phyloP scores from a whole-genome alignment of 2,329 filamentous ascomycete genomes.

The Pseudocercospora fijiensis region DNA sequence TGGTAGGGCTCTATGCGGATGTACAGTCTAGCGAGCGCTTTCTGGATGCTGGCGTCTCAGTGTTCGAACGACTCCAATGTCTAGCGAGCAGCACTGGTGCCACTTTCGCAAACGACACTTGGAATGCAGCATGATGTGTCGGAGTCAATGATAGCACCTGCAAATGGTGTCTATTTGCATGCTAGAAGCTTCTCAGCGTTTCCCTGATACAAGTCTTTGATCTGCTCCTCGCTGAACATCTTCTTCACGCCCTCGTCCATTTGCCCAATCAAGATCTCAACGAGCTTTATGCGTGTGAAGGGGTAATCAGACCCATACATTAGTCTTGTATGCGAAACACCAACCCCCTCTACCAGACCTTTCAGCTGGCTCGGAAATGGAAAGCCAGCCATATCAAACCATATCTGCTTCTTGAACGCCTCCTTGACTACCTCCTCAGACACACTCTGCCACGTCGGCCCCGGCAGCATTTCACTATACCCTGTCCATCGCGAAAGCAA shows the following conservation, averaged over 20 bases:
- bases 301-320: conserved; percentile 56
- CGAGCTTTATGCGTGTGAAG: conserved; percentile 46
- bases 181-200: conserved; percentile 39
- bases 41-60: too few relatives aligned
- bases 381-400: conserved; percentile 56
- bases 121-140: too few relatives aligned
- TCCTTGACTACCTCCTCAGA: conserved; percentile 34
- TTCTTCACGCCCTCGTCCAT: conserved; percentile 46
- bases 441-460: conserved; percentile 31
- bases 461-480: conserved; percentile 43
- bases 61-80: too few relatives aligned
- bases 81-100: too few relatives aligned
- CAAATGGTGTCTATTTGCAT: too few relatives aligned
- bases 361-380: conserved; percentile 51
- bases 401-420: conserved; percentile 46
- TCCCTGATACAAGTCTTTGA: conserved; percentile 40
- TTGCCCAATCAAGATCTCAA: conserved; percentile 40
- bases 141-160: too few relatives aligned
- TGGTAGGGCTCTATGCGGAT: too few relatives aligned
- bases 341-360: conserved; percentile 45
- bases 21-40: too few relatives aligned
- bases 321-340: conserved; percentile 45
- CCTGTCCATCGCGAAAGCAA: conserved; percentile 47
- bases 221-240: conserved; percentile 40
- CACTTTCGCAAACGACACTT: too few relatives aligned